Conservation (phyloP, 768 basidiomycete genomes). For the Leucosporidium scottii region DNA sequence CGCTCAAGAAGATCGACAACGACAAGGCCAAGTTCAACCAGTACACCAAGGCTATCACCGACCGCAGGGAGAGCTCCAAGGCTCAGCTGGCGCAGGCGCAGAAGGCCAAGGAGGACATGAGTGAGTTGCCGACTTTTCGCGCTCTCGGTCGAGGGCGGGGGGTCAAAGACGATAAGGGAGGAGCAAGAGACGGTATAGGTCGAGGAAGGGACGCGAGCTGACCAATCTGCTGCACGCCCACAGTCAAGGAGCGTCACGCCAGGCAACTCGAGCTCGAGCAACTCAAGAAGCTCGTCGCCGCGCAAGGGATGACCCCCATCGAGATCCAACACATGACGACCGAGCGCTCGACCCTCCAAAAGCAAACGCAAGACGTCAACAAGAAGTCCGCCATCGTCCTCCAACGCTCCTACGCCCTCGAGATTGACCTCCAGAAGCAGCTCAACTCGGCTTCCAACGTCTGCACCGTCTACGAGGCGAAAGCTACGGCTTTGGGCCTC, state of each 20-base stretch:
- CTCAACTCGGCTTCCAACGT: conserved; percentile 60
- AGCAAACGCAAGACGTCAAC: conserved; percentile 39
- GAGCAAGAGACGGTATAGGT: no score
- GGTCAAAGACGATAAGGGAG: no score
- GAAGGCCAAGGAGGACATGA: conserved; percentile 42
- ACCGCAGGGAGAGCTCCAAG: conserved; percentile 59
- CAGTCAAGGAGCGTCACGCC: conserved; percentile 59
- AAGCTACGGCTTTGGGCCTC: conserved; percentile 66
- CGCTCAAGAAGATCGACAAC: conserved; percentile 57
- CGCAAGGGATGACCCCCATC: conserved; percentile 82
- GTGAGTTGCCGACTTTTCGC: no score
- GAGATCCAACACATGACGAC: conserved; percentile 86
- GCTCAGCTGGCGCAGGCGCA: conserved; percentile 59
- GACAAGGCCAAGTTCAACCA: conserved; percentile 49
- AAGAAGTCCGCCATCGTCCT: conserved; percentile 72
- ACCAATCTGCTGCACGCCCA: background rate
- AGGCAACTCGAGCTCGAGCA: conserved; percentile 59
- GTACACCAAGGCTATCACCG: conserved; percentile 42
- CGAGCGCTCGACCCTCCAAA: conserved; percentile 60
- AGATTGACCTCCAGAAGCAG: conserved; percentile 65
- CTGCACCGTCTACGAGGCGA: conserved; percentile 66
- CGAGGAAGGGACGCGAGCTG: background rate
- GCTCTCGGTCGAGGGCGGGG: no score
- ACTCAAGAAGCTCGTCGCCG: conserved; percentile 62
- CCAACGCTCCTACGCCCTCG: conserved; percentile 64